These are phyloP conservation scores for Bisporella sp. DNA, from an alignment of 2,329 filamentous ascomycete species.

Conservation along the genomic window DNA sequence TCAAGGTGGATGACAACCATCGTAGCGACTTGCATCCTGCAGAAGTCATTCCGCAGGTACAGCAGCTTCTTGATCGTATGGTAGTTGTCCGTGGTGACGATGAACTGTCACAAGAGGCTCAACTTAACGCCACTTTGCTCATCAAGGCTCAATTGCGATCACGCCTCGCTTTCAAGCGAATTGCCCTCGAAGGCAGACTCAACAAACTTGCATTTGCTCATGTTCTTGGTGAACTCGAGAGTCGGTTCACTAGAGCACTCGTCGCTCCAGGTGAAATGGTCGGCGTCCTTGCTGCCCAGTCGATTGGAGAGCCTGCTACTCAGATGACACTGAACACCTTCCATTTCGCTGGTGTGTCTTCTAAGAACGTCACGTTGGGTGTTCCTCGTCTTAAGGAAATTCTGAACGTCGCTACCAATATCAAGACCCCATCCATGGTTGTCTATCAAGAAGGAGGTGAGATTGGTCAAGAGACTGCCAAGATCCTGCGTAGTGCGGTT, in stretches of 20 bases:
- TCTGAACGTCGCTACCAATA: constrained; percentile 93
- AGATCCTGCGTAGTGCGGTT: constrained; percentile 77
- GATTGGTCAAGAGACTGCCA: constrained; percentile 71
- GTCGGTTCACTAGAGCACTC: constrained; percentile 75
- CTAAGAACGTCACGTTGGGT: constrained; percentile 98
- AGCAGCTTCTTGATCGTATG: constrained; percentile 67
- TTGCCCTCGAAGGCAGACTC: constrained; percentile 78
- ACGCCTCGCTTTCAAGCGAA: constrained; percentile 83
- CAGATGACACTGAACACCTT: constrained; percentile 99
- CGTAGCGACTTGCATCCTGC: constrained; percentile 85
- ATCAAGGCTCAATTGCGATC: constrained; percentile 91
- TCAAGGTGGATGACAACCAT: constrained; percentile 78
- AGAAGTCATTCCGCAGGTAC: constrained; percentile 77
- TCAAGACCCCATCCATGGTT: constrained; percentile 97
- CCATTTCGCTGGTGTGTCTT: constrained; percentile 99
- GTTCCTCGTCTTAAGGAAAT: constrained; percentile 99
- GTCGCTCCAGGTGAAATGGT: constrained; percentile 98
- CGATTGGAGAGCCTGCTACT: constrained; percentile 95
- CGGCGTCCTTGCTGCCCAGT: constrained; percentile 93
- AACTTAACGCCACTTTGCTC: constrained; percentile 79
- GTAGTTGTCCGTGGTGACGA: constrained; percentile 84
- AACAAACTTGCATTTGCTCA: constrained; percentile 92
- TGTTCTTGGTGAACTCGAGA: constrained; percentile 84
- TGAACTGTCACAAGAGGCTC: constrained; percentile 74
- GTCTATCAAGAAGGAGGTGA: constrained; percentile 68